Evolutionary conservation across 768 basidiomycete genomes (phyloP).

Genomic region (Clavulina sp.): DNA sequence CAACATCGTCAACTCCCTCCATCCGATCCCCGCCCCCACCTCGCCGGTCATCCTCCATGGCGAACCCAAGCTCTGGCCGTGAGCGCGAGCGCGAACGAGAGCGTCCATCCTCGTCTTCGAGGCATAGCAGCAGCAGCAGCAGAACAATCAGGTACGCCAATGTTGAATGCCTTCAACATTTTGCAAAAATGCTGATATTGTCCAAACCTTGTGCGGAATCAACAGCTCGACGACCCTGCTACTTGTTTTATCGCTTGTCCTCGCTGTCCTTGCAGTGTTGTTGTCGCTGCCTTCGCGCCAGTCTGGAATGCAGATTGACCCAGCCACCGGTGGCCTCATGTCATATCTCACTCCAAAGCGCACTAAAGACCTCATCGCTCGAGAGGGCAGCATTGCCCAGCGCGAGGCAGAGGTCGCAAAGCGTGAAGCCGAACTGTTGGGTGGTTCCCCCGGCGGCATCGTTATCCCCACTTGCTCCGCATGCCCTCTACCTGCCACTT

Average conservation of each 20-base stretch:
- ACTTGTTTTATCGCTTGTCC: slow-evolving; percentile 66
- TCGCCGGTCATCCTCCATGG: too few species aligned
- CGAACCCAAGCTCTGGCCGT: too few species aligned
- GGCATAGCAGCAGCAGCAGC: too few species aligned
- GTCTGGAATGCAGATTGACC: slow-evolving; percentile 52
- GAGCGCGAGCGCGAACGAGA: too few species aligned
- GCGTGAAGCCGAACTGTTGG: slow-evolving; percentile 71
- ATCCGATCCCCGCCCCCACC: too few species aligned
- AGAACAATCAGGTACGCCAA: too few species aligned
- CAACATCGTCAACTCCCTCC: too few species aligned
- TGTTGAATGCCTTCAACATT: too few species aligned
- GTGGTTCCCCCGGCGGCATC: slow-evolving; percentile 69
- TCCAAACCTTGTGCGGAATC: too few species aligned
- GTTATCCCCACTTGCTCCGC: slow-evolving; percentile 13
- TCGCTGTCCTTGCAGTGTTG: slow-evolving; percentile 83
- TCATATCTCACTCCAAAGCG: slow-evolving; percentile 69
- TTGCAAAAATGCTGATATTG: too few species aligned
- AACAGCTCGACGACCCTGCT: slow-evolving; percentile 57
- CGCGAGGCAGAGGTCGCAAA: slow-evolving; percentile 82
- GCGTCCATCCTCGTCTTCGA: too few species aligned
- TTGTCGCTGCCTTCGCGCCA: slow-evolving; percentile 58
- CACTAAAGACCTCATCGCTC: slow-evolving; percentile 57
- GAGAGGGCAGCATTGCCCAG: slow-evolving; percentile 60
- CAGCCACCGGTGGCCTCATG: slow-evolving; percentile 36
- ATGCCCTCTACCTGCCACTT: slow-evolving; percentile 41